phyloP scores from a whole-genome alignment of 2,329 filamentous ascomycete genomes.

The Neocatenulostroma microsporum region DNA sequence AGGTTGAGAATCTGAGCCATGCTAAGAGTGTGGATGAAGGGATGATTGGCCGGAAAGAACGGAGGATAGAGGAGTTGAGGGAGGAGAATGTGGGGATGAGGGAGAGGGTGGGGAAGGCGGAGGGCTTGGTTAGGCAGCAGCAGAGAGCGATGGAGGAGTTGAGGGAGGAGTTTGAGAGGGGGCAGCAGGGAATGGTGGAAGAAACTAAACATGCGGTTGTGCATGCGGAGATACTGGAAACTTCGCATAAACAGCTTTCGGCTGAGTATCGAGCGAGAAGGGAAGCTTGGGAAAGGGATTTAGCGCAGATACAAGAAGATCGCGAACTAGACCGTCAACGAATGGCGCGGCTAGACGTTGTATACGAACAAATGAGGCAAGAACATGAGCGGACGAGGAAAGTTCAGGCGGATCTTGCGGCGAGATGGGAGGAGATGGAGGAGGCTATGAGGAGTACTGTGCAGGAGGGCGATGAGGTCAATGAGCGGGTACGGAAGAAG shows the following conservation, averaged over 20 bases:
- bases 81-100: slow-evolving; percentile 57
- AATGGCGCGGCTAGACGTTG: slow-evolving; percentile 56
- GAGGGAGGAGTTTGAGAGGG: slow-evolving; percentile 50
- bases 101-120: slow-evolving; percentile 44
- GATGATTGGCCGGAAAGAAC: slow-evolving; percentile 62
- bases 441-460: slow-evolving; percentile 53
- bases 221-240: slow-evolving; percentile 60
- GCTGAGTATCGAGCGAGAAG: slow-evolving; percentile 53
- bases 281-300: slow-evolving; percentile 36
- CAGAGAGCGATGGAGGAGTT: slow-evolving; percentile 51
- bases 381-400: slow-evolving; percentile 55
- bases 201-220: slow-evolving; percentile 47
- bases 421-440: slow-evolving; percentile 58
- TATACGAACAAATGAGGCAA: slow-evolving; percentile 65
- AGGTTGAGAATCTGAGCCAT: slow-evolving; percentile 62
- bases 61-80: slow-evolving; percentile 63
- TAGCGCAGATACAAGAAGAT: slow-evolving; percentile 49
- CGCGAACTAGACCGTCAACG: slow-evolving; percentile 43
- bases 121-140: slow-evolving; percentile 7
- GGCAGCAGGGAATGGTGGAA: slow-evolving; percentile 52
- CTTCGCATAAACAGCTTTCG: slow-evolving; percentile 62
- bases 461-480: slow-evolving; percentile 48
- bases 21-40: slow-evolving; percentile 65
- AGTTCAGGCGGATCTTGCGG: slow-evolving; percentile 55
- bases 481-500: slow-evolving; percentile 47